Evolutionary conservation across 2,329 filamentous ascomycete species (phyloP), one percentile per base, ranked within the genome.

Genomic region (Macrophomina tecta): DNA sequence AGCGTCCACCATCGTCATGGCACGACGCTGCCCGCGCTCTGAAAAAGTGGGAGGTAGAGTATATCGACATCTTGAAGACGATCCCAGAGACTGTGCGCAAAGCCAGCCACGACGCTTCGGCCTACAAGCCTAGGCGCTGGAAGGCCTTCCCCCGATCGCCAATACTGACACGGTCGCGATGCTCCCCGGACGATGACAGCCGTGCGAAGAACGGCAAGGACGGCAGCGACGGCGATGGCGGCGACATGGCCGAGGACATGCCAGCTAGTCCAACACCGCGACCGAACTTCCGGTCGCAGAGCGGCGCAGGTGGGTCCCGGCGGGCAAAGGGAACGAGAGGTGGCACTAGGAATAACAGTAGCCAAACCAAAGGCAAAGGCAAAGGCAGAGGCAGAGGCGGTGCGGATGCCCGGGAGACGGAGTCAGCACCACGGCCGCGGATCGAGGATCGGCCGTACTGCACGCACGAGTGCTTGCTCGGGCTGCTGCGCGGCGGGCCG

Each of bases 401-500:
- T n/a, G 12, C 12, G 6, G 12, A 48, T 2, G 12, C 6, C 12
- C 23, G 23, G 16, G 5, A 12, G 6, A n/a, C 45, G 16, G 23
- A 49, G 46, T 49, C 46, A 49, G 23, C 46, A 49, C 38, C 49
- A 5, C 16, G 18, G 28, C 30, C 8, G 40, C 18, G 23, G 3
- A 14, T 38, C 36, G n/a, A 61, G 42, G 64, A 56, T 34, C 69
- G 72, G 55, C 69, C 66, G 52, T 81, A 81, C 69, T 82, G 78
- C 70, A 80, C 79, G 1, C 76, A 81, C 28, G 73, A 73, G 48
- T 82, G 80, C 70, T 73, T 82, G 18, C 71, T 75, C 11, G 79
- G 79, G 16, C 70, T 82, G 38, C 69, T 75, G 9, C 68, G 69
- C 7, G 71, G 75, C 42, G 68, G 69, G 8, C 30, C 67, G 2